Evolutionary conservation across 495 filamentous ascomycete genomes (phyloP), one percentile per base, ranked within the genome.

Genomic region (Neurospora cerealis): DNA sequence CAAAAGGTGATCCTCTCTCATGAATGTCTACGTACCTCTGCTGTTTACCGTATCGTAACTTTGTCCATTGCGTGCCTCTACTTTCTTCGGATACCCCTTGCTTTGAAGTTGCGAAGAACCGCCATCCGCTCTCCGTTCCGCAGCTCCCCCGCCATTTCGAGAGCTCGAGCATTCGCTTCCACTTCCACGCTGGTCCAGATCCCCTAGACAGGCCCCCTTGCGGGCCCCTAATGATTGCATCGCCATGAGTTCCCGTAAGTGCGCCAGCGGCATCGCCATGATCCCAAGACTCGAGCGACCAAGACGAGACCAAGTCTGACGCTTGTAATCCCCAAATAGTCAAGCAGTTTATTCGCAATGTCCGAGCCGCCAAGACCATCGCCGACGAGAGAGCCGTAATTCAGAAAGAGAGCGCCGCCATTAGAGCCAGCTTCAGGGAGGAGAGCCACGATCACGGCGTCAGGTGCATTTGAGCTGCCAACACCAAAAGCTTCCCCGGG

Each of bases 271-370:
- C 48, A 66, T 66, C 28, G 54, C 15, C 28, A 66, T 66, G 28
- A 19, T 66, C 54, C 54, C 15, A 9, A 10, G 54, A 34, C 54
- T 34, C 54, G 54, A 36, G 54, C 28, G 7, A 66, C 15, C 40
- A 39, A 66, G 38, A 13, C n/a, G 8, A 19, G 41, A 17, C 71
- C 15, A 39, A 15, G 34, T 37, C 48, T 73, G 36, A 60, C 38
- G 2, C 40, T n/a, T 37, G 17, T 60, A 28, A 19, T 17, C 6
- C 38, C 74, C 73, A 54, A 77, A 41, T 78, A 98, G 95, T 99
- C 82, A 99, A 99, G 85, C 95, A 98, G 87, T 99, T 99, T 85
- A 99, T 99, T 84, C 94, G 96, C 80, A 97, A 97, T 86, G 96
- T 99, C 76, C 93, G 96, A 79, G 95, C 95, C 62, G 93, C 96